phyloP scores from a whole-genome alignment of 2,329 filamentous ascomycete species.

The Alternaria brassicae region DNA sequence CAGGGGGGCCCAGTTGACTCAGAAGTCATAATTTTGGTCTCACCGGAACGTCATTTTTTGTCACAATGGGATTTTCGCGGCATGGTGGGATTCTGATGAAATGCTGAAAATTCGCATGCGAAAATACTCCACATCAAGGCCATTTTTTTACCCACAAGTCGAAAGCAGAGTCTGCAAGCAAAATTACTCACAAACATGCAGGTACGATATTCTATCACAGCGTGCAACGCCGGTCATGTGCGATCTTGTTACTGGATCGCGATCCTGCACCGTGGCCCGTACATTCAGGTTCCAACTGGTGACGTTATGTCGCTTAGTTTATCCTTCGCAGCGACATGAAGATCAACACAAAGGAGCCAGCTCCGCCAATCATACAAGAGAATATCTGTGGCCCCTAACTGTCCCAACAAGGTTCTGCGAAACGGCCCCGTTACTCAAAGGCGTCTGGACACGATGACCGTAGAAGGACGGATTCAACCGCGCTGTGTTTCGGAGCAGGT shows the following conservation, averaged over 20 bases:
- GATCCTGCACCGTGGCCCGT: constrained; percentile 29
- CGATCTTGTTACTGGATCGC: constrained; percentile 30
- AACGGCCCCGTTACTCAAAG: constrained; percentile 17
- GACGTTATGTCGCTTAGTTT: constrained; percentile 40
- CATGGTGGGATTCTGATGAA: constrained; percentile 20
- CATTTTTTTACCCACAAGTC: background rate
- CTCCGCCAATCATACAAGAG: constrained; percentile 31
- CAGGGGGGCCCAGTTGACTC: background rate
- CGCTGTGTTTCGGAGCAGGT: constrained; percentile 14
- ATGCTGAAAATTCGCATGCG: constrained; percentile 7
- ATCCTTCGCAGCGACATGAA: constrained; percentile 14
- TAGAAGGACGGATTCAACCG: constrained; percentile 28
- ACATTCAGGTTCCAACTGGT: constrained; percentile 25
- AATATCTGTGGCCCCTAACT: constrained; percentile 4
- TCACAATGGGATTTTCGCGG: constrained; percentile 12
- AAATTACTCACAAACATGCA: constrained; percentile 27
- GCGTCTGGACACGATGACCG: constrained; percentile 9
- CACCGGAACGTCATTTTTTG: constrained; percentile 22
- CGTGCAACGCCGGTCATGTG: constrained; percentile 22
- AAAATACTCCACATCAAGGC: constrained; percentile 6
- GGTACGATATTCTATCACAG: constrained; percentile 29
- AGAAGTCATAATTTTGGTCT: constrained; percentile 8
- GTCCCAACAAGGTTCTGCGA: constrained; percentile 19
- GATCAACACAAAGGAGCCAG: constrained; percentile 27
- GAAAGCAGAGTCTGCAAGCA: constrained; percentile 3